Base-by-base conservation (phyloP, 768 basidiomycete species). In the Boletus vermiculosoides region DNA sequence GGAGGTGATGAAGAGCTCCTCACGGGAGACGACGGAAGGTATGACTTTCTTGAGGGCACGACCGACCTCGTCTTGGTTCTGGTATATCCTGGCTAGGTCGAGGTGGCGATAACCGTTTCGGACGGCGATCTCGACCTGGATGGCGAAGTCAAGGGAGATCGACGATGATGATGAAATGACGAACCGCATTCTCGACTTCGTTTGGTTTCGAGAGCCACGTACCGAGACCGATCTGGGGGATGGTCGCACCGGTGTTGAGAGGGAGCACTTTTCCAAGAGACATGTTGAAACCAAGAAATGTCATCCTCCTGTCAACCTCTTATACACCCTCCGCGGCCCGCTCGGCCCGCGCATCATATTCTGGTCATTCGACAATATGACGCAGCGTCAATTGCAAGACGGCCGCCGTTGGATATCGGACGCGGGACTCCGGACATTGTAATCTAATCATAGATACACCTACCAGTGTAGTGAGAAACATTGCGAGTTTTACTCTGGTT, bases 221-320 rank as follows among this genome's bases (percentile, higher is more conserved):
- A 6, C 92, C 92, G 37, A 92, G 78, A 40, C 92, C 92, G 63
- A 93, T 84, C 71, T 87, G 84, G 34, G 89, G 90, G 61, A 94
- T 77, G 50, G 71, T 62, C 40, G 76, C 74, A 3, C 85, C 85
- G 52, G 74, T 77, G 63, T 74, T 73, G 59, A 84, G 75, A 16
- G 71, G 63, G 58, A 80, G 13, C 11, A 56, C 49, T 56, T 76
- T 77, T 42, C 64, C 64, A 55, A 76, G 61, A 6, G 81, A 80
- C 81, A 82, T 82, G 33, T 22, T 44, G 31, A 39, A 12, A 18
- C 10, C 7, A 45, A 61, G 28, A 11, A 28, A 3, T 2, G 20
- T 12, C 22, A 2, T 18, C 11, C 11, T 18, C 49, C n/a, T 15
- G 13, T 13, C 16, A n/a, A 30, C 3, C 12, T 54, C 47, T 59